phyloP scores from a whole-genome alignment of 2,329 filamentous ascomycete genomes.

The Drechslerella coelobrocha region DNA sequence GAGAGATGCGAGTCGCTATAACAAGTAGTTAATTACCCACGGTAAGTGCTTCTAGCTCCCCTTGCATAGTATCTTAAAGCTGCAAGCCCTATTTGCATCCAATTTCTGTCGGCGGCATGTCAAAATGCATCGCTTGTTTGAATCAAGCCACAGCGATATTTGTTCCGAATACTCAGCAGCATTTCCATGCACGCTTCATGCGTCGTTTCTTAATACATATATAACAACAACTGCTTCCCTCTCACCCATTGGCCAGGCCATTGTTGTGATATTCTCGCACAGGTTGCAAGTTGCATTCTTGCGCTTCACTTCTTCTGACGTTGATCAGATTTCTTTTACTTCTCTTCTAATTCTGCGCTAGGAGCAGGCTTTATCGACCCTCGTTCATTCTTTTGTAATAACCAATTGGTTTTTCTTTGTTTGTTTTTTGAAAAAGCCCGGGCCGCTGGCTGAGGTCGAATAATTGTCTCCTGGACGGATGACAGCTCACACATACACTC shows the following conservation, averaged over 20 bases:
- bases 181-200: not conserved
- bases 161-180: not conserved
- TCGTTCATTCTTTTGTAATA: not conserved
- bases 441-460: not conserved
- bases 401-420: not conserved
- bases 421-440: not conserved
- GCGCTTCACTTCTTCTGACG: not conserved
- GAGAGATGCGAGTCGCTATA: not conserved
- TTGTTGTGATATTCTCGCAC: not conserved
- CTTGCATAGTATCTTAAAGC: not conserved
- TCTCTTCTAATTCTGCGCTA: not conserved
- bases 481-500: not conserved
- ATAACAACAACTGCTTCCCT: not conserved
- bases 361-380: not conserved
- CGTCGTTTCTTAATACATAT: not conserved
- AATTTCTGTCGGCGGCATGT: conserved; percentile 2
- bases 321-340: not conserved
- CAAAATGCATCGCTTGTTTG: not conserved
- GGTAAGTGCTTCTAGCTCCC: not conserved
- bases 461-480: not conserved
- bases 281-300: not conserved
- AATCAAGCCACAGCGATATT: not conserved
- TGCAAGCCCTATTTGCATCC: not conserved
- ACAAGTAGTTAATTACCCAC: not conserved
- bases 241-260: not conserved